Conservation (phyloP, 2,329 filamentous ascomycete species). For the Cladosporium sp. region DNA sequence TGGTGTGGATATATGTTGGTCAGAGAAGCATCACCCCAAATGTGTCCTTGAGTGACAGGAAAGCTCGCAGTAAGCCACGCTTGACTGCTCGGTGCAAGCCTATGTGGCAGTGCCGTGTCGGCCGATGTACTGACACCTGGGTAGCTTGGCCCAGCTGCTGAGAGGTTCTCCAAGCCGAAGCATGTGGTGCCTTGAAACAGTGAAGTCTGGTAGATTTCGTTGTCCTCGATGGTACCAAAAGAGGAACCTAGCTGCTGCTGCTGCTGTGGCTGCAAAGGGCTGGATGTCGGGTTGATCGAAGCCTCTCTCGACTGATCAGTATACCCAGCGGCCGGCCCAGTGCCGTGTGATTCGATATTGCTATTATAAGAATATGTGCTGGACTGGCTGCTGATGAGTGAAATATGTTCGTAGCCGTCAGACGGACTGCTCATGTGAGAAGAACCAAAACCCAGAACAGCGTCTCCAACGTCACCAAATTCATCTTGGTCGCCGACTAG, state of each 20-base stretch:
- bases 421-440: constrained; percentile 2
- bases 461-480: neutral
- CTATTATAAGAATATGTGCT: neutral
- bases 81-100: neutral
- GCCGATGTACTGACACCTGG: neutral
- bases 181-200: neutral
- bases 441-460: constrained; percentile 1
- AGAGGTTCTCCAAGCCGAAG: neutral
- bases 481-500: neutral
- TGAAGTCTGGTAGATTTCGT: neutral
- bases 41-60: too few species aligned
- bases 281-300: neutral
- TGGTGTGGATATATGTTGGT: too few species aligned
- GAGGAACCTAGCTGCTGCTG: too few species aligned
- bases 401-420: constrained; percentile 4
- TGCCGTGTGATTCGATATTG: neutral
- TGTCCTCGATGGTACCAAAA: neutral
- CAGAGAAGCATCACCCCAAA: too few species aligned
- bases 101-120: neutral
- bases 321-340: neutral
- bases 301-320: neutral
- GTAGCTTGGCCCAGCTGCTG: neutral
- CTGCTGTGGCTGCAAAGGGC: neutral
- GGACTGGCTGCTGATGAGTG: constrained; percentile 2
- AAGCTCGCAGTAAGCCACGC: neutral